Percentiles rank a stretch among this genome's conserved stretches.
Evolutionary conservation across 306 rosid species (phyloP).

Genomic region (Coriaria nepalensis): DNA sequence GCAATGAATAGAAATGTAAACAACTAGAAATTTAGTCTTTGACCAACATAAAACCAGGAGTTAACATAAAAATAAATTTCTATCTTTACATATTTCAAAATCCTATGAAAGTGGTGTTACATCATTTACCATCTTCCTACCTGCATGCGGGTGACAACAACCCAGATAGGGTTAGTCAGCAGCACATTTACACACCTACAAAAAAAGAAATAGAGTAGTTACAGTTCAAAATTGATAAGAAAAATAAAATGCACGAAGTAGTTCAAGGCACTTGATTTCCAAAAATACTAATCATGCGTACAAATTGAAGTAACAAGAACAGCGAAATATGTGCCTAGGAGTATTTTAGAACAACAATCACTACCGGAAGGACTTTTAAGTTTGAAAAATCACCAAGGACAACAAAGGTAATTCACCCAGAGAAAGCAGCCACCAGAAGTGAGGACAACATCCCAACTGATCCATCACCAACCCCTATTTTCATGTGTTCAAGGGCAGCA

Average conservation of each 20-base stretch:
- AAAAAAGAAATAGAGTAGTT: constrained; percentile 15
- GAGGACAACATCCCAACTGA: constrained; percentile 90
- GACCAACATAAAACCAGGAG: no score
- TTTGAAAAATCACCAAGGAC: no score
- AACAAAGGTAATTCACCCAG: constrained; percentile 43
- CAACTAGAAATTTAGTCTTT: no score
- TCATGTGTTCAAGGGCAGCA: constrained; percentile 46
- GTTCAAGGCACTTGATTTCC: background rate
- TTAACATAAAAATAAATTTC: no score
- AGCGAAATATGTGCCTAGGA: background rate
- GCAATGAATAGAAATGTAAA: no score
- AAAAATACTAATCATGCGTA: background rate
- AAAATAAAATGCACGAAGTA: background rate
- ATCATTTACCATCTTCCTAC: constrained; percentile 19
- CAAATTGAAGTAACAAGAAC: no score
- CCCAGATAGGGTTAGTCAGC: constrained; percentile 90
- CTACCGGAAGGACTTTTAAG: background rate
- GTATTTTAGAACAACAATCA: background rate
- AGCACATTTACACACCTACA: constrained; percentile 91
- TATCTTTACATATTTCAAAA: no score
- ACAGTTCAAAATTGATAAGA: constrained; percentile 9
- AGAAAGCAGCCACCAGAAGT: constrained; percentile 81
- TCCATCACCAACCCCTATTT: constrained; percentile 66
- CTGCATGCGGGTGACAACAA: constrained; percentile 93
- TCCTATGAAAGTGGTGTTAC: no score